A percentile compares a stretch with the other conserved stretches of the same genome.
Evolutionary conservation across 495 filamentous ascomycete genomes (phyloP).

Genomic region (Hypoxylon fragiforme): DNA sequence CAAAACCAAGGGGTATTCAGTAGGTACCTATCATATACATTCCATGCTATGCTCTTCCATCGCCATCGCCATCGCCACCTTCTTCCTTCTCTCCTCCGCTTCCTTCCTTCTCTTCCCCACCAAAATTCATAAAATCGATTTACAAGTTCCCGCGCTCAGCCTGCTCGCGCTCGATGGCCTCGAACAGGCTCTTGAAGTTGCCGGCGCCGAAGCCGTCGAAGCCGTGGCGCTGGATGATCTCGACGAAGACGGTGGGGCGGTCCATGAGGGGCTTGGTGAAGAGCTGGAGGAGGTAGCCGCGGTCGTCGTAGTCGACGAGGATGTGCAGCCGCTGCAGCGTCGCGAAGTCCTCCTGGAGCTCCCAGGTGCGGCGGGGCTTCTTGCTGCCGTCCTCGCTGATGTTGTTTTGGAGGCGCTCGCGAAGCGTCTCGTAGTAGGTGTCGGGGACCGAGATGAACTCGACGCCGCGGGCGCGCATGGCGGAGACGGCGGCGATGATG

Average conservation of each 20-base stretch:
- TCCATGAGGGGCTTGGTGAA: constrained; percentile 94
- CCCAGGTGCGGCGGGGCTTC: constrained; percentile 50
- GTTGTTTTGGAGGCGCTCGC: constrained; percentile 65
- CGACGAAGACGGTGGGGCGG: constrained; percentile 88
- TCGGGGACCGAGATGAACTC: constrained; percentile 86
- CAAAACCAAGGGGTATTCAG: too few relatives aligned
- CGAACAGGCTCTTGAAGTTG: constrained; percentile 93
- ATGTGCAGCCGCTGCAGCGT: constrained; percentile 73
- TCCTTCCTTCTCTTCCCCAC: not conserved
- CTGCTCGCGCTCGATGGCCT: constrained; percentile 91
- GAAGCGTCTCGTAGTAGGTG: constrained; percentile 81
- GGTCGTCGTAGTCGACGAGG: constrained; percentile 89
- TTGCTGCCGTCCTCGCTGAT: constrained; percentile 45
- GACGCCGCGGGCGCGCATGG: constrained; percentile 76
- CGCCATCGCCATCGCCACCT: too few relatives aligned
- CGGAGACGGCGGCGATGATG: constrained; percentile 73
- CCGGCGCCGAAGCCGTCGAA: constrained; percentile 90
- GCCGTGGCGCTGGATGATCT: constrained; percentile 87
- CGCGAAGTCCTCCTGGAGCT: constrained; percentile 75
- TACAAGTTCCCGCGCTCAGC: constrained; percentile 77
- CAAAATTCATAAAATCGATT: not conserved
- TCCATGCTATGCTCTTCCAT: too few relatives aligned
- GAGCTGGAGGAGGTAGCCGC: constrained; percentile 79
- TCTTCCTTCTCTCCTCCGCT: too few relatives aligned
- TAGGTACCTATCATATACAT: too few relatives aligned